Conservation (phyloP, 1,284 basidiomycete species). For the Ustanciosporium gigantosporum region DNA sequence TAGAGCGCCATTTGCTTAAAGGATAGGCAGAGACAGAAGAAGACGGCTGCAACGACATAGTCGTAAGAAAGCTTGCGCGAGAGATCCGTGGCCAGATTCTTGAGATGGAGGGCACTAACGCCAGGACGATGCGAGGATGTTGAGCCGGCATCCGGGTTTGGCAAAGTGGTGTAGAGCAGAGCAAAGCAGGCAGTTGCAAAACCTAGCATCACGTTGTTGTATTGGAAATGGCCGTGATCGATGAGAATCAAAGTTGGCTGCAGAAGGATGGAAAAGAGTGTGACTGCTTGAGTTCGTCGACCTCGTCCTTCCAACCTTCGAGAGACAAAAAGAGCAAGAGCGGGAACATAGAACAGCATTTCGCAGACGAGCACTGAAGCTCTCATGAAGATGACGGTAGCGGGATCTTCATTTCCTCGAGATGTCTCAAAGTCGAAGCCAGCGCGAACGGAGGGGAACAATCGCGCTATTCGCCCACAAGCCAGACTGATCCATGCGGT, state of each 20-base stretch:
- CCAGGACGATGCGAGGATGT: background rate
- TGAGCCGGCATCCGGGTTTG: conserved; percentile 42
- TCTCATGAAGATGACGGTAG: conserved; percentile 75
- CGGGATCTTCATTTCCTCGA: conserved; percentile 72
- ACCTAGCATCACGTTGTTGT: conserved; percentile 60
- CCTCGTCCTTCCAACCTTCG: conserved; percentile 51
- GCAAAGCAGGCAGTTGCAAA: conserved; percentile 47
- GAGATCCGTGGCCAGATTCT: conserved; percentile 35
- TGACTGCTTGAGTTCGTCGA: conserved; percentile 48
- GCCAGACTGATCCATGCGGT: conserved; percentile 69
- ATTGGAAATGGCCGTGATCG: conserved; percentile 89
- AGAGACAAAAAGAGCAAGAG: conserved; percentile 60
- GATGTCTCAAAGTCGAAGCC: conserved; percentile 72
- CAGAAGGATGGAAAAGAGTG: conserved; percentile 68
- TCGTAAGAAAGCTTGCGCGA: conserved; percentile 54
- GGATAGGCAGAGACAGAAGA: conserved; percentile 78
- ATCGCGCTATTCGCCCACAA: conserved; percentile 20
- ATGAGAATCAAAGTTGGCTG: conserved; percentile 82
- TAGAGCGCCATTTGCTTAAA: conserved; percentile 97
- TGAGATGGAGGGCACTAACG: background rate
- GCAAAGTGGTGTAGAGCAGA: conserved; percentile 50
- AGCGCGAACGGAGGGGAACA: conserved; percentile 22
- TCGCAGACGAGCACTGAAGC: conserved; percentile 74
- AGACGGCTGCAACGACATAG: conserved; percentile 75
- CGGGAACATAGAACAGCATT: conserved; percentile 74